Conservation (phyloP, 2,329 filamentous ascomycete species). For the Stylonectria norvegica region DNA sequence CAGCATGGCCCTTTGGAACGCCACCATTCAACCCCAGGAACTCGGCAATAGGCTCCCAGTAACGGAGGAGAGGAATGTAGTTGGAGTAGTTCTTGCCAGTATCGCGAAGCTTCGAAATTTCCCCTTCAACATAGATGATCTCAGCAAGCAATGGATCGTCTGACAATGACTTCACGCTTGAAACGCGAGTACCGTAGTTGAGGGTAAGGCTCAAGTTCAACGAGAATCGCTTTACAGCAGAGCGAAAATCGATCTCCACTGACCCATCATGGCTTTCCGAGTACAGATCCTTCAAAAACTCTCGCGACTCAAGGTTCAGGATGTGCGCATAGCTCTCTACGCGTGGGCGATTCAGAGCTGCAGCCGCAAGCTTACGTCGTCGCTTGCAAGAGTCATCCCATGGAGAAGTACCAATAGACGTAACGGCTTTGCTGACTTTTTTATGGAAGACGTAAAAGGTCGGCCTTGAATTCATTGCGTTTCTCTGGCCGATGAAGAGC, state of each 20-base stretch:
- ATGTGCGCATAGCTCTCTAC: conserved; percentile 66
- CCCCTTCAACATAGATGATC: conserved; percentile 21
- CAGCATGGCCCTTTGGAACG: conserved; percentile 4
- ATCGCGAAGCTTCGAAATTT: conserved; percentile 18
- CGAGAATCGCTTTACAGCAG: conserved; percentile 62
- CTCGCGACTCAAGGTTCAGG: conserved; percentile 60
- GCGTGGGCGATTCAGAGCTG: conserved; percentile 61
- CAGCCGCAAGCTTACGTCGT: conserved; percentile 62
- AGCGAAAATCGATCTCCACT: conserved; percentile 56
- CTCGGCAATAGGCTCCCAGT: conserved; percentile 5
- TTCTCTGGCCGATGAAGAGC: conserved; percentile 65
- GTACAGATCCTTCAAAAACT: conserved; percentile 57
- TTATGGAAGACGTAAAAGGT: conserved; percentile 61
- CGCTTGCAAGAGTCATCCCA: conserved; percentile 67
- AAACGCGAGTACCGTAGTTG: conserved; percentile 55
- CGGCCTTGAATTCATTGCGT: conserved; percentile 61
- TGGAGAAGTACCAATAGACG: conserved; percentile 60
- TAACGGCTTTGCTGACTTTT: conserved; percentile 45
- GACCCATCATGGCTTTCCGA: conserved; percentile 52
- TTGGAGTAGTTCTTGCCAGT: conserved; percentile 21
- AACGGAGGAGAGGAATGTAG: conserved; percentile 20
- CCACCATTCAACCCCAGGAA: background rate
- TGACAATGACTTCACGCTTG: conserved; percentile 14
- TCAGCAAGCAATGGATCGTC: conserved; percentile 25
- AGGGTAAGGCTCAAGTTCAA: conserved; percentile 62